Evolutionary conservation across 2,329 filamentous ascomycete species (phyloP), one percentile per base, ranked within the genome.

Genomic region (Lasiodiplodia sp.): DNA sequence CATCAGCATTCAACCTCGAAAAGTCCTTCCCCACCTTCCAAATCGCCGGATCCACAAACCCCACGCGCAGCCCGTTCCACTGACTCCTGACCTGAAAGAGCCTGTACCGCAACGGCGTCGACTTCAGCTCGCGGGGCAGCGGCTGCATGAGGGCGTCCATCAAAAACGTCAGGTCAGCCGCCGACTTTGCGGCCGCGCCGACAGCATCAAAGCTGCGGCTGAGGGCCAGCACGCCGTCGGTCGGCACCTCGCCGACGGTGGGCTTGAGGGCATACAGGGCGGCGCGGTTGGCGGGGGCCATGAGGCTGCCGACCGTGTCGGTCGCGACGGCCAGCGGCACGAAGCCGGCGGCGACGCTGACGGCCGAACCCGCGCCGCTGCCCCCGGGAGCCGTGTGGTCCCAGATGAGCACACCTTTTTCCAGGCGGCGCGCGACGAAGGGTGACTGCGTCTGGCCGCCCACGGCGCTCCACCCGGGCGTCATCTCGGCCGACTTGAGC

Each of bases 221-320:
- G 2, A 78, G 71, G 18, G 73, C 73, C 69, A 78, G 78, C 23
- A 79, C 77, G 14, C 77, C 77, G 62, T 79, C 77, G 73, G 77
- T 77, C 7, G 77, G 77, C 4, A 79, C 72, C 28, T 77, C 72
- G 16, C 77, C 77, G n/a, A 75, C 74, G 2, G 77, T 79, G 3
- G 76, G 76, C 62, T 81, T 82, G 40, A 83, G 64, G 6, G 78
- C 79, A 56, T 83, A 83, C 18, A 82, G 68, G 4, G 72, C 79
- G 21, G 77, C 75, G 51, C 77, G 73, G 66, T 79, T 81, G 12
- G 81, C 79, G 6, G 81, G 81, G 21, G 76, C 77, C 49, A 80
- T 79, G 23, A 80, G 71, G 4, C 79, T 80, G 4, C 80, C 80
- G 44, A 78, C 75, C 0, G 79, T 80, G 67, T 82, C 80, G 3